Base-by-base conservation (phyloP, 2,329 filamentous ascomycete genomes). In the Sporothrix brasiliensis region DNA sequence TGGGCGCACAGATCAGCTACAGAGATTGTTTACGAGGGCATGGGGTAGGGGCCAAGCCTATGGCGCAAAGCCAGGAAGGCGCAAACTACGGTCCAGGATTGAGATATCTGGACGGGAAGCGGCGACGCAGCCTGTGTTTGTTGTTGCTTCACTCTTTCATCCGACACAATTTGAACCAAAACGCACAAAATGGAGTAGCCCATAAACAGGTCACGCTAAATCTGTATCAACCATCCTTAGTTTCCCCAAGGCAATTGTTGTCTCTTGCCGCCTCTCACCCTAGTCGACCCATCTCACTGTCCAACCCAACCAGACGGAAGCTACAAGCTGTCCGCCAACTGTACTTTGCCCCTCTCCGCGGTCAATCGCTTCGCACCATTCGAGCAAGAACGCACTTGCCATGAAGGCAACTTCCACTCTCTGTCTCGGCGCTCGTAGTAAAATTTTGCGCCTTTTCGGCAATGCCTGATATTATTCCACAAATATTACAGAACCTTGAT, bases 11-110 rank as follows among this genome's bases (percentile, higher is more conserved):
- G 39, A 68, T 68, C 27, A 44, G 16, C 21, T 56, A 19, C 16
- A 50, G 44, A 69, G 19, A 69, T 50, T 69, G 54, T 50, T 39
- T 39, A 61, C 53, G 67, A 69, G 53, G 7, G 41, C 5, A 52
- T 60, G 54, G 24, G 19, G 4, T 4, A 60, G 39, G 47, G 27
- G 10, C 10, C 24, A 39, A 50, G 4, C 14, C 44, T 44, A 34
- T 49, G 60, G 60, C 44, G 41, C 41, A 67, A 54, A 67, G 27
- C 5, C 4, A 67, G 30, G 44, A 27, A 41, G 65, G 52, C 50
- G 52, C 66, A 56, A 58, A 49, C 39, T 4, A 68, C 34, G 21
- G 49, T 19, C 19, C 30, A 41, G 10, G 41, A 41, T 34, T 7
- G 19, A 27, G 41, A 34, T 44, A 34, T 50, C 61, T 65, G 24